Evolutionary conservation across 257 asterid genomes (phyloP).

Genomic region (Perilla frutescens): DNA sequence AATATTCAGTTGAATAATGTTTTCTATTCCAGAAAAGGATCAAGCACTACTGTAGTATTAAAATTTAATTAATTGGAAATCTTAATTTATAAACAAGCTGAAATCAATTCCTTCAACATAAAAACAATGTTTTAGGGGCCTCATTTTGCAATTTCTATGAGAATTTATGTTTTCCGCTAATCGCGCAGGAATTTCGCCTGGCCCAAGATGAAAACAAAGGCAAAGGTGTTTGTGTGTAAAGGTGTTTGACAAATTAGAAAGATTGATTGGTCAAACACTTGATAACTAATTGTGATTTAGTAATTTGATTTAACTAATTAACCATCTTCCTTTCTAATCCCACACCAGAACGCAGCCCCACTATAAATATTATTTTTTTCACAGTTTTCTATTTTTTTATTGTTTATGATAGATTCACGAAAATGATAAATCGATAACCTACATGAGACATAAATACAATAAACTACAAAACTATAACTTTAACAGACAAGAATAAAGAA

Average conservation of each 20-base stretch:
- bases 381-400: background rate
- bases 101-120: background rate
- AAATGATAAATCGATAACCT: background rate
- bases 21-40: background rate
- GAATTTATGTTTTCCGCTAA: slow-evolving; percentile 44
- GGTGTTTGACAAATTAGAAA: slow-evolving; percentile 42
- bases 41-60: background rate
- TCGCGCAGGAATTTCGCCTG: slow-evolving; percentile 53
- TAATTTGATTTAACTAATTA: slow-evolving; percentile 32
- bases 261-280: slow-evolving; percentile 54
- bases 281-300: slow-evolving; percentile 35
- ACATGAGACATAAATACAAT: background rate
- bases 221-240: slow-evolving; percentile 47
- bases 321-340: slow-evolving; percentile 8
- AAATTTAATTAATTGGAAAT: no score
- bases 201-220: slow-evolving; percentile 43
- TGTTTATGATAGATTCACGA: background rate
- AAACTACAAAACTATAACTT: background rate
- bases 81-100: no score
- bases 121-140: slow-evolving; percentile 5
- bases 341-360: slow-evolving; percentile 9
- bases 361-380: background rate
- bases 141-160: slow-evolving; percentile 8
- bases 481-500: background rate
- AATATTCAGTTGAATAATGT: background rate